Evolutionary conservation across 2,329 filamentous ascomycete genomes (phyloP), one percentile per base, ranked within the genome.

Genomic region (Thielaviopsis euricoi): DNA sequence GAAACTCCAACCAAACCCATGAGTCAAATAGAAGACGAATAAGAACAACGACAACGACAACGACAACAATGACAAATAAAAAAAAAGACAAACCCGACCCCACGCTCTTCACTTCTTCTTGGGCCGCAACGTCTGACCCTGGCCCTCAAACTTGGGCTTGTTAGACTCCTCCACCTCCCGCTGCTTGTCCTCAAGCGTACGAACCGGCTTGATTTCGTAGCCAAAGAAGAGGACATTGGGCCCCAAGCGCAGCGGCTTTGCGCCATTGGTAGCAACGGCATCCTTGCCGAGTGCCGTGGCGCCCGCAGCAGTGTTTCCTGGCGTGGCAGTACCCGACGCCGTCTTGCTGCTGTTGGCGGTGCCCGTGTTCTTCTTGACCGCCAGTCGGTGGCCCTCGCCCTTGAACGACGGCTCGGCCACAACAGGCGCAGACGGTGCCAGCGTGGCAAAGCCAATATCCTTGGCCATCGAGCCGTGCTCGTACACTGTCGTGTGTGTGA

Each of bases 141-240:
- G 81, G 0, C 91, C 91, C 4, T 84, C 81, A 70, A 95, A 95
- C 64, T 82, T 82, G n/a, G 85, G 85, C 62, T 82, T 80, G 60
- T 77, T 76, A 3, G 79, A 76, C 61, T 82, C 77, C 60, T 79
- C 79, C 43, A 81, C 78, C 60, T 85, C 82, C 61, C 83, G 76
- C 55, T 82, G 80, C 67, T 82, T 83, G 59, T 88, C 82, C 40
- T 81, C 85, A 59, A 85, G 82, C 9, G 87, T 87, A 74, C 89
- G 90, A 49, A 94, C 76, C 0, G 91, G 91, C 69, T 86, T 95
- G 67, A 95, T 79, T 66, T 95, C 86, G 66, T 97, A 98, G 2
- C 93, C 93, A 62, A 98, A 95, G 75, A 98, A 98, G 4, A 98
- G 76, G 71, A 96, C 95, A 65, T 93, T 93, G 0, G 87, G 85